Evolutionary conservation across 2,329 filamentous ascomycete genomes (phyloP), one percentile per base, ranked within the genome.

Genomic region (Penicillium corylophilum): DNA sequence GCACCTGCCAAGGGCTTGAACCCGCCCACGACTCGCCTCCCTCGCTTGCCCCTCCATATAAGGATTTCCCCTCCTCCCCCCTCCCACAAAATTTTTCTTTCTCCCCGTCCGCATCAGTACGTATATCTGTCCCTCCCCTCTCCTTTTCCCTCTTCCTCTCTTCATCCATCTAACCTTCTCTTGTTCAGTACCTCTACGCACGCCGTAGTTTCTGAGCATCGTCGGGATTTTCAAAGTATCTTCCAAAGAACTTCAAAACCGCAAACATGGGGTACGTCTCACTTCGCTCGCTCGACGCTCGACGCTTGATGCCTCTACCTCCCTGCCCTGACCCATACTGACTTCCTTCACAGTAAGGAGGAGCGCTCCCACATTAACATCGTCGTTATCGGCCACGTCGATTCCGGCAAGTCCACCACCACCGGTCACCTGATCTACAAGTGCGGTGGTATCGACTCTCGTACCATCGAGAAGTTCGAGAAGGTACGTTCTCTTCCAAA

Each of bases 391-490:
- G 91, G 92, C 85, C 93, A 96, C 87, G 92, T 96, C 90, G 91
- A 96, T 82, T 95, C 91, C 79, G 93, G 92, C 83, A 96, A 96
- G 88, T 96, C 92, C 70, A 96, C 92, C 79, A 96, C 92, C 79
- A 89, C 87, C 70, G 86, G 87, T 79, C 87, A 93, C 84, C 87
- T 99, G 87, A 97, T 99, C 89, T 97, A 97, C 91, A 93, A 99
- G 89, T 97, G 94, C 85, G 94, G 94, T 88, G 94, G 94, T 90
- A 99, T 97, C 77, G 94, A 99, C 90, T 91, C 93, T 86, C 93
- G 94, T 91, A 97, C 93, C 80, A 99, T 99, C 78, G 94, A 99
- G 89, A 99, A 99, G 89, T 99, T 99, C 87, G 94, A 99, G 92
- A 99, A 99, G 90, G 91, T 95, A 80, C 77, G 85, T 61, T 60